Percentiles rank a stretch among this genome's conserved stretches.
Evolutionary conservation across 768 basidiomycete species (phyloP).

Genomic region (Panaeolus cyanescens): DNA sequence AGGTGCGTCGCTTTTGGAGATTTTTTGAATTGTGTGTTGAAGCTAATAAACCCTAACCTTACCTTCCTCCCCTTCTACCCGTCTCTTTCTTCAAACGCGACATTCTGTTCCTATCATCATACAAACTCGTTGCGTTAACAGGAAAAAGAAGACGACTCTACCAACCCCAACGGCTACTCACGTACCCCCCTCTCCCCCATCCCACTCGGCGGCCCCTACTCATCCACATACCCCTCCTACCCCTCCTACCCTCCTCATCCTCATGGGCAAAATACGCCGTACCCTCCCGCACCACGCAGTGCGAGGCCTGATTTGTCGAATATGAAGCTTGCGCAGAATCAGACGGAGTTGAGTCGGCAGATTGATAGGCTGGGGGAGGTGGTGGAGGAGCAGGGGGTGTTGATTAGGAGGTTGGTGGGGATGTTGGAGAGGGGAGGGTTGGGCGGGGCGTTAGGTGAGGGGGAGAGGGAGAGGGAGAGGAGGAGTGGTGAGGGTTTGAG

Average conservation of each 20-base stretch:
- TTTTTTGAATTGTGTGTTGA: background rate
- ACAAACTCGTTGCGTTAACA: background rate
- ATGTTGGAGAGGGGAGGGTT: constrained; percentile 26
- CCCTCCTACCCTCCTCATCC: constrained; percentile 6
- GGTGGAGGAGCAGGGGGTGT: constrained; percentile 60
- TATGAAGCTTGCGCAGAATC: constrained; percentile 64
- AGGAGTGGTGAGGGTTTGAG: background rate
- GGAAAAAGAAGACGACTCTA: background rate
- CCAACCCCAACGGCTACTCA: background rate
- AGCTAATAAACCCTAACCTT: background rate
- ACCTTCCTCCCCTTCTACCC: background rate
- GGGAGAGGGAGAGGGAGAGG: background rate
- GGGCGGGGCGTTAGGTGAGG: background rate
- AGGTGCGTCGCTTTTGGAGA: constrained; percentile 33
- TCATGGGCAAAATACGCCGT: too few species aligned
- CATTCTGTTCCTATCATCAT: background rate
- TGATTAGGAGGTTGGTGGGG: constrained; percentile 43
- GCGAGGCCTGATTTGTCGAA: constrained; percentile 49
- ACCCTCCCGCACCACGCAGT: constrained; percentile 13
- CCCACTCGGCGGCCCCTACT: background rate
- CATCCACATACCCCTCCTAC: constrained; percentile 16
- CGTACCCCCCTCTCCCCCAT: constrained; percentile 1
- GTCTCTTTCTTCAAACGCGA: background rate
- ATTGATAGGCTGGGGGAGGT: constrained; percentile 56
- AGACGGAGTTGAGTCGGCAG: constrained; percentile 65